Evolutionary conservation across 1,139 yeast species (phyloP), one percentile per base, ranked within the genome.

Genomic region (Pichia sp.): DNA sequence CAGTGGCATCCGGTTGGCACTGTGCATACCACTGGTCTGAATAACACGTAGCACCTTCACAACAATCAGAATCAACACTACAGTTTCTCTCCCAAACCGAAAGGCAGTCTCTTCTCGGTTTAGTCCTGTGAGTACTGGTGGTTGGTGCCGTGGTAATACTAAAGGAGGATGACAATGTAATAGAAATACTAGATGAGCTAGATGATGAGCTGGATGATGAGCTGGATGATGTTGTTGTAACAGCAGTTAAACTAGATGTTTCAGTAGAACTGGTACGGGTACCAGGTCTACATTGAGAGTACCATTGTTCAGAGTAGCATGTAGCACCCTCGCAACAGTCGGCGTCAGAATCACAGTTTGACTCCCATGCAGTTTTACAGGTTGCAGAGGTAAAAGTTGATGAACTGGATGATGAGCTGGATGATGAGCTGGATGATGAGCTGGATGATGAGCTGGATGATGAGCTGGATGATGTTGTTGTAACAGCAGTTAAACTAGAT

Each of bases 381-480:
- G 7, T 25, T n/a, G n/a, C n/a, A n/a, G n/a, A n/a, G n/a, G n/a
- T n/a, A n/a, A n/a, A n/a, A n/a, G n/a, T n/a, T n/a, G n/a, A n/a
- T n/a, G n/a, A n/a, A n/a, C n/a, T n/a, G n/a, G n/a, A n/a, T n/a
- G n/a, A n/a, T n/a, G n/a, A n/a, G n/a, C n/a, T n/a, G n/a, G n/a
- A n/a, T n/a, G n/a, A n/a, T n/a, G n/a, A n/a, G n/a, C n/a, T 7
- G 11, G n/a, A 35, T 35, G 24, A 16, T 23, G 25, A 39, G 35
- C 50, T 22, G 43, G 47, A 44, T 8, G 36, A 32, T 12, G 38
- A 16, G 11, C 15, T 8, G 3, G 34, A 26, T 27, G 42, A 22
- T 27, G 25, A 11, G n/a, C 13, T 13, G 18, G 16, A 18, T 13
- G 42, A 8, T 39, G 34, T 4, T 13, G 37, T 16, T 16, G 23